Evolutionary conservation across 1,284 basidiomycete species (phyloP).

Genomic region (Tylopilus sp.): DNA sequence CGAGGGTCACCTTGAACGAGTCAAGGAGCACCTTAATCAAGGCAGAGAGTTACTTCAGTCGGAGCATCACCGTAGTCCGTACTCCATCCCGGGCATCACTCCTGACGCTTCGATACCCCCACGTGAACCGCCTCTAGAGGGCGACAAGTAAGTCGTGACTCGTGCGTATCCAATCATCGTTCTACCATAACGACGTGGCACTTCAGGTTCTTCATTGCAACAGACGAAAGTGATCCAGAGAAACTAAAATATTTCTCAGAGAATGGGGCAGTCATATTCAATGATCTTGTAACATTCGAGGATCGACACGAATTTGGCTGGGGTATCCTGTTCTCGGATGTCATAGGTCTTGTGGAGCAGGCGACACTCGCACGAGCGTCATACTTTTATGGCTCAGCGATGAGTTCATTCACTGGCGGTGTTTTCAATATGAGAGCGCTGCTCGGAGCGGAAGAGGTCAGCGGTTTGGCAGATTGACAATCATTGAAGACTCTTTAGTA

Average conservation of each 20-base stretch:
- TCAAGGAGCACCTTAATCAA: constrained; percentile 31
- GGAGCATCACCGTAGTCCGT: constrained; percentile 15
- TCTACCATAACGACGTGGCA: background rate
- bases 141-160: constrained; percentile 18
- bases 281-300: constrained; percentile 36
- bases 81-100: constrained; percentile 20
- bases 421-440: constrained; percentile 37
- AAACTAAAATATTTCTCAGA: constrained; percentile 33
- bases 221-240: constrained; percentile 37
- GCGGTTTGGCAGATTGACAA: constrained; percentile 28
- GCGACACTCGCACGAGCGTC: constrained; percentile 34
- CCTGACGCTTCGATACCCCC: constrained; percentile 17
- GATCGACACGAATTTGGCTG: constrained; percentile 39
- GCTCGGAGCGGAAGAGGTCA: constrained; percentile 25
- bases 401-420: constrained; percentile 40
- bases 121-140: constrained; percentile 20
- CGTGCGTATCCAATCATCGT: background rate
- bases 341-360: constrained; percentile 41
- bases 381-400: constrained; percentile 41
- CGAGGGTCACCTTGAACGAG: constrained; percentile 36
- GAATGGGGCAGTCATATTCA: constrained; percentile 36
- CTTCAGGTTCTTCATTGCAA: constrained; percentile 43
- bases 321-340: constrained; percentile 38
- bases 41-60: constrained; percentile 26
- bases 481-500: background rate